A percentile compares a stretch with the other conserved stretches of the same genome.
These are phyloP conservation scores for Henckelia pumila DNA, from an alignment of 257 asterid species.

Conservation along the genomic window DNA sequence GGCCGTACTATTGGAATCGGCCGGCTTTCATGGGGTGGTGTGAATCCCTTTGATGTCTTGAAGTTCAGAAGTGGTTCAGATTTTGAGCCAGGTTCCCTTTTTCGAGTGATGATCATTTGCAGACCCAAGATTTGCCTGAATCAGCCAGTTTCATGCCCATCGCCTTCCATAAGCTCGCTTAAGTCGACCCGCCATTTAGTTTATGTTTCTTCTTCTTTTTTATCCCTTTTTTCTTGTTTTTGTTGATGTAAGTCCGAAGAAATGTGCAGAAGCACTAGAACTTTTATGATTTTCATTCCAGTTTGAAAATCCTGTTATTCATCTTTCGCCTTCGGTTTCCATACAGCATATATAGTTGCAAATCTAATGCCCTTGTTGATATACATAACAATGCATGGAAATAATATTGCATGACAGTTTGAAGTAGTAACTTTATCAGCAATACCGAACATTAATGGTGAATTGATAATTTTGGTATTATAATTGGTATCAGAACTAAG, in stretches of 20 bases:
- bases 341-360: neutral
- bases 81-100: neutral
- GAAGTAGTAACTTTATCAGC: neutral
- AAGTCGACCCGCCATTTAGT: neutral
- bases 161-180: neutral
- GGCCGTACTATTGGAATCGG: slow-evolving; percentile 70
- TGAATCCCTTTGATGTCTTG: slow-evolving; percentile 22
- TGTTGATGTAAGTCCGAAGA: neutral
- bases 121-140: neutral
- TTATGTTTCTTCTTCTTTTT: neutral
- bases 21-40: slow-evolving; percentile 70
- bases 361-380: neutral
- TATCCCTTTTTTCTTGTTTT: neutral
- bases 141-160: neutral
- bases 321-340: too few species aligned
- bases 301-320: neutral
- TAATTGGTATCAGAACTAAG: neutral
- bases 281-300: neutral
- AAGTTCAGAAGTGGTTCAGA: neutral
- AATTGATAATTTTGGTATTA: too few species aligned
- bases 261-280: neutral
- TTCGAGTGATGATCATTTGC: neutral
- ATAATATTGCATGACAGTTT: neutral
- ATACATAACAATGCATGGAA: too few species aligned
- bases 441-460: too few species aligned